Evolutionary conservation across 441 rosid species (phyloP).

Genomic region (Capsella rubella): DNA sequence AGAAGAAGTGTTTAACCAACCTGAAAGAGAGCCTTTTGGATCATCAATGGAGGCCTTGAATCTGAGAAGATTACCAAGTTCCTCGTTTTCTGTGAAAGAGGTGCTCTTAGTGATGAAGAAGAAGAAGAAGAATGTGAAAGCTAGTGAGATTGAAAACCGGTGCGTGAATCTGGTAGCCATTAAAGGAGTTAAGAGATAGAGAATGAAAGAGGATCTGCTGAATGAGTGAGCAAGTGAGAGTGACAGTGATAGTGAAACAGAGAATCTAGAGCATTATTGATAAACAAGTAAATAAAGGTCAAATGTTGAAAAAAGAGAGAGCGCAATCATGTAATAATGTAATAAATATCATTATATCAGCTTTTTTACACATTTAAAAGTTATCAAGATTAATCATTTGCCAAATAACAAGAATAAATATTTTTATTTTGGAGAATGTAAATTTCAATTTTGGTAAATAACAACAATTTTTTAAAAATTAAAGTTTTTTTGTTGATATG

Average conservation of each 20-base stretch:
- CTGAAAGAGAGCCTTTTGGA: slow-evolving; percentile 67
- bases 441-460: too few species aligned
- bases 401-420: too few species aligned
- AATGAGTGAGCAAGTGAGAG: slow-evolving; percentile 13
- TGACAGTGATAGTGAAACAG: neutral
- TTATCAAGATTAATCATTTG: neutral
- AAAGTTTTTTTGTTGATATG: neutral
- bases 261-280: neutral
- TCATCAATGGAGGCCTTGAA: slow-evolving; percentile 80
- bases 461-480: too few species aligned
- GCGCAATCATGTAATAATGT: neutral
- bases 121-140: slow-evolving; percentile 54
- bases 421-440: too few species aligned
- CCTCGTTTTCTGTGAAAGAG: slow-evolving; percentile 62
- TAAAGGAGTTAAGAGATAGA: slow-evolving; percentile 45
- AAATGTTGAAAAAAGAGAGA: neutral
- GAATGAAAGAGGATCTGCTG: slow-evolving; percentile 38
- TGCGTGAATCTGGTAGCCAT: slow-evolving; percentile 62
- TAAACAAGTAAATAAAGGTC: slow-evolving; percentile 12
- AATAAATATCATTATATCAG: neutral
- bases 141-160: slow-evolving; percentile 47
- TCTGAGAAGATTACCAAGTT: slow-evolving; percentile 61
- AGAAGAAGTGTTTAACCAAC: slow-evolving; percentile 69
- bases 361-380: neutral
- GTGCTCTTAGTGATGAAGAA: slow-evolving; percentile 38